These are phyloP conservation scores for Boechera stricta DNA, from an alignment of 345 rosid species.

Conservation along the genomic window DNA sequence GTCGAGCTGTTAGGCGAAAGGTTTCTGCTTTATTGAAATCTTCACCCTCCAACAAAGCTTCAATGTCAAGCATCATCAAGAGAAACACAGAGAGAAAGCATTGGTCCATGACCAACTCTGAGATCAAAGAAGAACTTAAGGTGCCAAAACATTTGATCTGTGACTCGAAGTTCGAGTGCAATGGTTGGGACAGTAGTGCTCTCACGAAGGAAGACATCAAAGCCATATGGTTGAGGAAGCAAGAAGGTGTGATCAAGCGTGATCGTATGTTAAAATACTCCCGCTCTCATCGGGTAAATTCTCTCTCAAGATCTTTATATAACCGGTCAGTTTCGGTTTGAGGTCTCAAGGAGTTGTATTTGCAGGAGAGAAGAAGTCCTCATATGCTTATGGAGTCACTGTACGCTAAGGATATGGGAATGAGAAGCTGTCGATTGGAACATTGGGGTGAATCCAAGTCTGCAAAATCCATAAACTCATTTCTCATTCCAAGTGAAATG, in stretches of 20 bases:
- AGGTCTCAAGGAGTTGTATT: conserved; percentile 13
- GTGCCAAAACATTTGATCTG: conserved; percentile 35
- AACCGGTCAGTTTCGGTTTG: neutral
- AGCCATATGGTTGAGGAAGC: conserved; percentile 62
- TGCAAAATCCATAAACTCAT: conserved; percentile 41
- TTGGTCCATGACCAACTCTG: conserved; percentile 42
- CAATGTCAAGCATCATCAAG: conserved; percentile 38
- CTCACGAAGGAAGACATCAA: conserved; percentile 68
- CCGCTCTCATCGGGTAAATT: conserved; percentile 67
- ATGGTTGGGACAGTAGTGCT: conserved; percentile 64
- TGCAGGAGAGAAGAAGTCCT: conserved; percentile 67
- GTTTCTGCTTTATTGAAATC: conserved; percentile 37
- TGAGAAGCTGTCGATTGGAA: conserved; percentile 47
- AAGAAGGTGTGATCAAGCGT: conserved; percentile 63
- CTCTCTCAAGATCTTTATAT: conserved; percentile 14
- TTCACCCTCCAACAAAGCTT: conserved; percentile 43
- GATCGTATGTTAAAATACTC: conserved; percentile 85
- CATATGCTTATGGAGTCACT: conserved; percentile 53
- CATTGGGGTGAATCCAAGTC: conserved; percentile 45
- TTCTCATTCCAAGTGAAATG: conserved; percentile 38
- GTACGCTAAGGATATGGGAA: conserved; percentile 49
- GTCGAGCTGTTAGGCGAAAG: conserved; percentile 66
- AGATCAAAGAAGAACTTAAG: conserved; percentile 52
- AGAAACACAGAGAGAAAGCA: conserved; percentile 42
- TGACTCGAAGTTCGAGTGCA: conserved; percentile 49